These are phyloP conservation scores for Gardenia jasminoides DNA, from an alignment of 257 asterid genomes.

Conservation along the genomic window DNA sequence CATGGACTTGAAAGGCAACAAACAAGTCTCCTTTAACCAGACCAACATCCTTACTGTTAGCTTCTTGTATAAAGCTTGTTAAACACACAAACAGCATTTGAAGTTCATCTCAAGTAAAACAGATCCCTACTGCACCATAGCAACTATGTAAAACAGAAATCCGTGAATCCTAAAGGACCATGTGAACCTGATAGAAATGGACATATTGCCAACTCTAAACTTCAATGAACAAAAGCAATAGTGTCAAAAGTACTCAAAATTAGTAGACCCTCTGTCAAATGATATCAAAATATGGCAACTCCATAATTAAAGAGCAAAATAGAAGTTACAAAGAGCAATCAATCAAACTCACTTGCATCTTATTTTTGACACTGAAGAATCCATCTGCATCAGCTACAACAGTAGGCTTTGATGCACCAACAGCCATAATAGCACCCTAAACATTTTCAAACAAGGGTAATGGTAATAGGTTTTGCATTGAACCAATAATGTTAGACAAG, in stretches of 20 bases:
- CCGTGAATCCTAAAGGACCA: background rate
- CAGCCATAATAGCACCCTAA: constrained; percentile 98
- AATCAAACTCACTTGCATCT: constrained; percentile 70
- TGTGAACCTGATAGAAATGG: background rate
- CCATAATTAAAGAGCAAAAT: background rate
- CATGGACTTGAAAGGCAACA: background rate
- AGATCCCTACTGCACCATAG: background rate
- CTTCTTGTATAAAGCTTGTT: background rate
- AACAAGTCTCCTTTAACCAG: background rate
- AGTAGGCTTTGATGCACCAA: constrained; percentile 84
- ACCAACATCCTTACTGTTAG: background rate
- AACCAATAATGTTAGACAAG: background rate
- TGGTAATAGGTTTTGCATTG: background rate
- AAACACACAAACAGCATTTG: background rate
- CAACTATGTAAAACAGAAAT: background rate
- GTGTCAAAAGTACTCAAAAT: too few species aligned
- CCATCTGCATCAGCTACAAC: constrained; percentile 68
- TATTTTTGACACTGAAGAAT: constrained; percentile 63
- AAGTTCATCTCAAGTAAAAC: background rate
- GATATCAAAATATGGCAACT: background rate
- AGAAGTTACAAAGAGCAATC: background rate
- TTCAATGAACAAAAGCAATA: background rate
- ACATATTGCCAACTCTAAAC: background rate
- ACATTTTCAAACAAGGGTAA: constrained; percentile 13
- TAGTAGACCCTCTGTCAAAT: background rate